Evolutionary conservation across 1,284 basidiomycete genomes (phyloP).

Genomic region (Ustilago curta): DNA sequence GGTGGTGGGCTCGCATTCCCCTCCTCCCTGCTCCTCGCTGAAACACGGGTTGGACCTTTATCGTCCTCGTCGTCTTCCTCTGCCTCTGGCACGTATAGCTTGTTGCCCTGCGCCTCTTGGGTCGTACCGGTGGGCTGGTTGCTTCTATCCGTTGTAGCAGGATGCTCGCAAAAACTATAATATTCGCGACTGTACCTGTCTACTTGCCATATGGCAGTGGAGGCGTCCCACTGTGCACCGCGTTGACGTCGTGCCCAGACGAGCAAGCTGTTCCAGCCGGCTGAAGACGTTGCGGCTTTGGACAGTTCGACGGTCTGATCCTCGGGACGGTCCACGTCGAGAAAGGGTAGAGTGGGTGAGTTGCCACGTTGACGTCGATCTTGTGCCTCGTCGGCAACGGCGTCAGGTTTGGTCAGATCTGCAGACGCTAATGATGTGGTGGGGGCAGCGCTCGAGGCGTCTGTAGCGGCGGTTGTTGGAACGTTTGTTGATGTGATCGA

Average conservation of each 20-base stretch:
- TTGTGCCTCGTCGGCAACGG: background rate
- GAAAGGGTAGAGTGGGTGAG: constrained; percentile 37
- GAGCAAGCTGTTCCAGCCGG: constrained; percentile 61
- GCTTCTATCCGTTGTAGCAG: constrained; percentile 23
- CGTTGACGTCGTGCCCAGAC: constrained; percentile 58
- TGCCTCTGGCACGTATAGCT: background rate
- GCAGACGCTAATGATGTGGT: constrained; percentile 3
- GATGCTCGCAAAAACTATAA: constrained; percentile 45
- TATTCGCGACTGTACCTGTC: constrained; percentile 48
- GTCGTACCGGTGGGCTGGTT: constrained; percentile 13
- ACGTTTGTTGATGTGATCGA: background rate
- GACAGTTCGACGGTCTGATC: constrained; percentile 34
- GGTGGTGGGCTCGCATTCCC: constrained; percentile 23
- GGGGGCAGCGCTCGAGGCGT: background rate
- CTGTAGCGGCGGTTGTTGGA: background rate
- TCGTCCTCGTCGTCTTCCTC: constrained; percentile 19
- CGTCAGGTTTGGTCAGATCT: constrained; percentile 5
- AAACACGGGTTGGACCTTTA: constrained; percentile 23
- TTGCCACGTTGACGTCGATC: constrained; percentile 34
- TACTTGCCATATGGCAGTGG: constrained; percentile 55
- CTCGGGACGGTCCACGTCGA: constrained; percentile 27
- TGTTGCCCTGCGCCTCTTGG: background rate
- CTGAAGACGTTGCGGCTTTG: constrained; percentile 54
- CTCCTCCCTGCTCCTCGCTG: constrained; percentile 20
- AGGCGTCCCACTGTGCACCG: constrained; percentile 61